Base-by-base conservation (phyloP, 371 early-diverging fungal species). In the Chytridiales sp. region DNA sequence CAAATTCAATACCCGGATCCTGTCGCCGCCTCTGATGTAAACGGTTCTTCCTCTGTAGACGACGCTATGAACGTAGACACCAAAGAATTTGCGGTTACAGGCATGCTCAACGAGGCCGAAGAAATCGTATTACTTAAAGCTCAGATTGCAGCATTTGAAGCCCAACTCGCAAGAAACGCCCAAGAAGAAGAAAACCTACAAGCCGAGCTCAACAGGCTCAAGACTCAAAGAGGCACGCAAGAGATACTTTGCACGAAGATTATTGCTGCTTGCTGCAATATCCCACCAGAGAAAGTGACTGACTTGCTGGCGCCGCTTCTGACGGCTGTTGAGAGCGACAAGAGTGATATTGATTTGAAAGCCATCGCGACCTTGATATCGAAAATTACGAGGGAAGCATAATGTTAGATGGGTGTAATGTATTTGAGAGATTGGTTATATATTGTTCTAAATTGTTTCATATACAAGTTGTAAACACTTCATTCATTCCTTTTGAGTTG, bases 191-290 rank as follows among this genome's bases (percentile, higher is more conserved):
- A n/a, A n/a, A n/a, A n/a, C n/a, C n/a, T n/a, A n/a, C n/a, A n/a
- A n/a, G n/a, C n/a, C n/a, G n/a, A n/a, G n/a, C n/a, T n/a, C n/a
- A n/a, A n/a, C n/a, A n/a, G n/a, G n/a, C n/a, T n/a, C n/a, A n/a
- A n/a, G n/a, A n/a, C n/a, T n/a, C n/a, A n/a, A 46, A 13, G 46
- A 21, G 57, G 68, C 27, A 81, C 81, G 29, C 78, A 80, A 27
- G 89, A 90, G 60, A 58, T 80, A 56, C 80, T 82, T 34, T 89
- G 87, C 69, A 83, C 83, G 66, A 77, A 79, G n/a, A 77, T 91
- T 39, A 88, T 91, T 66, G 83, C 89, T 6, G 82, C 85, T 19
- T 88, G 90, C 53, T 90, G 88, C 64, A 77, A 76, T 35, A 70
- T 90, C 0, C 77, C 83, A 5, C 55, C 86, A 32, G 87, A 87